These are phyloP conservation scores for Tolypocladium guangdongense DNA, from an alignment of 2,329 filamentous ascomycete species.

Conservation along the genomic window DNA sequence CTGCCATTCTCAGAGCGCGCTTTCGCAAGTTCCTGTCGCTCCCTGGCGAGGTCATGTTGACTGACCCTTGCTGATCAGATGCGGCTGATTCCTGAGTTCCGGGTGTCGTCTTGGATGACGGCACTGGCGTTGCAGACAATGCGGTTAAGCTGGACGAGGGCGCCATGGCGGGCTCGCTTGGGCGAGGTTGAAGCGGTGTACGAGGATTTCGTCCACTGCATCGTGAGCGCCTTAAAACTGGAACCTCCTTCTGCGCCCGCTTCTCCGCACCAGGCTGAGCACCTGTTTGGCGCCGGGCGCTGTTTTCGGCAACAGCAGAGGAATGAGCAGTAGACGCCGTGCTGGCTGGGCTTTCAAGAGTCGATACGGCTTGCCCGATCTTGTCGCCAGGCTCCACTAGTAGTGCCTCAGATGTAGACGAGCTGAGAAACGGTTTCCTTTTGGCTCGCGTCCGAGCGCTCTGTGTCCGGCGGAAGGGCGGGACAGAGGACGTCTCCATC, in stretches of 20 bases:
- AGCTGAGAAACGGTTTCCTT: slow-evolving; percentile 17
- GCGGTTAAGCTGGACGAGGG: slow-evolving; percentile 29
- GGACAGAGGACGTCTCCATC: slow-evolving; percentile 17
- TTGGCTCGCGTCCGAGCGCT: slow-evolving; percentile 8
- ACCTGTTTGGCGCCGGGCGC: background rate
- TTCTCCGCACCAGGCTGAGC: background rate
- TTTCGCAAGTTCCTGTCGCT: slow-evolving; percentile 9
- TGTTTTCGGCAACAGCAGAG: background rate
- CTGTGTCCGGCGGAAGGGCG: slow-evolving; percentile 9
- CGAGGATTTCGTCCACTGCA: slow-evolving; percentile 8
- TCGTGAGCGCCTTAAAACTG: slow-evolving; percentile 1
- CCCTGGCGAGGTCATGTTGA: slow-evolving; percentile 14
- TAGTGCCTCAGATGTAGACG: slow-evolving; percentile 16
- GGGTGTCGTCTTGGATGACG: slow-evolving; percentile 25
- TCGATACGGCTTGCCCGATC: slow-evolving; percentile 6
- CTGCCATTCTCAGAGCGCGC: slow-evolving; percentile 6
- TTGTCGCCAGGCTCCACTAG: slow-evolving; percentile 6
- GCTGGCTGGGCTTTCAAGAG: background rate
- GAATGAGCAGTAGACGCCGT: background rate
- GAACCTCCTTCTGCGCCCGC: background rate
- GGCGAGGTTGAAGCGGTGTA: slow-evolving; percentile 11
- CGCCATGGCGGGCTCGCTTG: slow-evolving; percentile 2
- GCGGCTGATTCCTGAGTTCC: slow-evolving; percentile 20
- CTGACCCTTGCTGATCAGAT: slow-evolving; percentile 10
- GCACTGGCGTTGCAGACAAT: slow-evolving; percentile 26